Percentiles rank a stretch among this genome's conserved stretches.
Conservation (phyloP, 768 basidiomycete genomes). For the Tephrocybe sp. region DNA sequence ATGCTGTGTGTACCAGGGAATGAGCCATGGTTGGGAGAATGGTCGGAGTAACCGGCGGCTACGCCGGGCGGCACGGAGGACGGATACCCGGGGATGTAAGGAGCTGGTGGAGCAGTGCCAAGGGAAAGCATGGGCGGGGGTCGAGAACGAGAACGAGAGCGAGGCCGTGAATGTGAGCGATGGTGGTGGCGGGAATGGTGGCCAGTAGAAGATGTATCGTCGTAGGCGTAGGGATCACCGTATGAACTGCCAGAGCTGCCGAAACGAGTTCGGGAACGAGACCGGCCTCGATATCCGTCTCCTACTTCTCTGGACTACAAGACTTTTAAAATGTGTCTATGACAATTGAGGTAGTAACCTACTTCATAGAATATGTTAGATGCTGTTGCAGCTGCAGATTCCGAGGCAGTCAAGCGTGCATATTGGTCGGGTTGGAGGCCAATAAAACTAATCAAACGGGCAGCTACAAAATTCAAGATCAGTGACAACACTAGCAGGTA, state of each 20-base stretch:
- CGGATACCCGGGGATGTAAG: slow-evolving; percentile 11
- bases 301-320: slow-evolving; percentile 19
- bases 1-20: slow-evolving; percentile 19
- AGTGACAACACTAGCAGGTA: neutral
- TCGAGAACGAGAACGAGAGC: slow-evolving; percentile 36
- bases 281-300: slow-evolving; percentile 19
- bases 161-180: slow-evolving; percentile 29
- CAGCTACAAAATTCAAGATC: slow-evolving; percentile 36
- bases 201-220: slow-evolving; percentile 29
- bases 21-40: slow-evolving; percentile 21
- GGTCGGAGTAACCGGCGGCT: slow-evolving; percentile 8
- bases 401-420: slow-evolving; percentile 49
- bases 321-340: no score
- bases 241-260: slow-evolving; percentile 16
- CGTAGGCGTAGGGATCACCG: slow-evolving; percentile 39
- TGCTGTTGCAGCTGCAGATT: slow-evolving; percentile 68
- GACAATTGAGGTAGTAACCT: slow-evolving; percentile 7
- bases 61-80: slow-evolving; percentile 12
- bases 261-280: slow-evolving; percentile 31
- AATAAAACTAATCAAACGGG: slow-evolving; percentile 53
- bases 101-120: slow-evolving; percentile 4
- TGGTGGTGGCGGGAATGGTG: slow-evolving; percentile 12
- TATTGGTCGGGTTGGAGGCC: slow-evolving; percentile 42
- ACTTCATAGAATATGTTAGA: slow-evolving; percentile 58
- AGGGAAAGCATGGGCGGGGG: slow-evolving; percentile 28